Evolutionary conservation across 1,284 basidiomycete genomes (phyloP).

Genomic region (Cryptococcus sp.): DNA sequence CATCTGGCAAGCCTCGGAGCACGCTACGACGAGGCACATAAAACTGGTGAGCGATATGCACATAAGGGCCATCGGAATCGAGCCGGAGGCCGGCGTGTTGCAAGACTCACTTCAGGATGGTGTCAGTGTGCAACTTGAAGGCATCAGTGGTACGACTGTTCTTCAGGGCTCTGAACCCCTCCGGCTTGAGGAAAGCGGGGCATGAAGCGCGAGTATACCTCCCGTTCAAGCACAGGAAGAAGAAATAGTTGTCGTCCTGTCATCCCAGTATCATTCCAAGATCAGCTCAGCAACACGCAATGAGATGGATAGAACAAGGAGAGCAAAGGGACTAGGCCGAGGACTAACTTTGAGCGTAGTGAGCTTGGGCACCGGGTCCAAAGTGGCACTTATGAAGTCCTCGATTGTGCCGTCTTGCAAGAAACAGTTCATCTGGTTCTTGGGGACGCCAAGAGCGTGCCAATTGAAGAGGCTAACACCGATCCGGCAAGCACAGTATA

Average conservation of each 20-base stretch:
- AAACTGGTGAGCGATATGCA: neutral
- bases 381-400: constrained; percentile 64
- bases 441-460: constrained; percentile 78
- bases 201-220: constrained; percentile 69
- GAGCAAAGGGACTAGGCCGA: neutral
- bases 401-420: constrained; percentile 65
- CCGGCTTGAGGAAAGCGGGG: constrained; percentile 70
- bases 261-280: neutral
- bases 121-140: constrained; percentile 76
- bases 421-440: constrained; percentile 72
- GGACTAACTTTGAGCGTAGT: constrained; percentile 56
- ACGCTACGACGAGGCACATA: constrained; percentile 55
- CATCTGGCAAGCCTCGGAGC: constrained; percentile 60
- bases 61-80: too few relatives aligned
- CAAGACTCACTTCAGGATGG: constrained; percentile 67
- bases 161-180: constrained; percentile 65
- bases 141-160: constrained; percentile 60
- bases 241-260: constrained; percentile 66
- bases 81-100: too few relatives aligned
- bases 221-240: constrained; percentile 67
- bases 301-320: too few relatives aligned
- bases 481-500: constrained; percentile 10
- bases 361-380: constrained; percentile 65
- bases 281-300: neutral
- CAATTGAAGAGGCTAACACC: constrained; percentile 64